Base-by-base conservation (phyloP, 306 rosid genomes). In the Hippophae gyantsensis region DNA sequence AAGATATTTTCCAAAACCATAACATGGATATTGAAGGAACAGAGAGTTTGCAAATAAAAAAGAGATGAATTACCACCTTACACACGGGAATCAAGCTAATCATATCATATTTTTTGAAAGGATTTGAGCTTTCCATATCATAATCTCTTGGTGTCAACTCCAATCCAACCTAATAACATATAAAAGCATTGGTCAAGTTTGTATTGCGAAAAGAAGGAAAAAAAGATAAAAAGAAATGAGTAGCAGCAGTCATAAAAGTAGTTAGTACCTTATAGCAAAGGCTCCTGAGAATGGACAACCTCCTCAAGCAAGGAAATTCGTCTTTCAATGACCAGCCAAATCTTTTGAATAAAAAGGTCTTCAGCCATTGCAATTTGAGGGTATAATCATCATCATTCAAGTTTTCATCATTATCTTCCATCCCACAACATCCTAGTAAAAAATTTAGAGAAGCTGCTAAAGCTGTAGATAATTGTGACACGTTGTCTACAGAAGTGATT, bases 51-150 rank as follows among this genome's bases (percentile, higher is more conserved):
- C 44, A 61, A 32, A 61, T 14, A 13, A 10, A 45, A 18, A 40
- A 9, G 10, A 54, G n/a, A 60, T 63, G 57, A 65, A 62, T 32
- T 32, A 65, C 43, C 44, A 92, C 98, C 98, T 92, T 92, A 75
- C 93, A 92, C 66, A 87, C 81, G 23, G 98, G 98, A 77, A 92
- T 82, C 76, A 92, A 51, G 74, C 96, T 83, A 59, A 85, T 80
- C 23, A 87, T 78, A 57, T 92, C 98, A 18, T 56, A 72, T 58
- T 82, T 77, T 64, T 81, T 70, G 76, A 92, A 85, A 60, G 98
- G 96, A 23, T 85, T 80, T 50, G 78, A 68, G 54, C 79, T 70
- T 10, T 83, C 95, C 84, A 87, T 62, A 72, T 92, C 89, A 79
- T 85, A 92, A 71, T 92, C 93, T 85, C 84, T 83, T 2, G 98